Evolutionary conservation across 805 yeast genomes (phyloP).

Genomic region (Sungouiozyma intestinalis): DNA sequence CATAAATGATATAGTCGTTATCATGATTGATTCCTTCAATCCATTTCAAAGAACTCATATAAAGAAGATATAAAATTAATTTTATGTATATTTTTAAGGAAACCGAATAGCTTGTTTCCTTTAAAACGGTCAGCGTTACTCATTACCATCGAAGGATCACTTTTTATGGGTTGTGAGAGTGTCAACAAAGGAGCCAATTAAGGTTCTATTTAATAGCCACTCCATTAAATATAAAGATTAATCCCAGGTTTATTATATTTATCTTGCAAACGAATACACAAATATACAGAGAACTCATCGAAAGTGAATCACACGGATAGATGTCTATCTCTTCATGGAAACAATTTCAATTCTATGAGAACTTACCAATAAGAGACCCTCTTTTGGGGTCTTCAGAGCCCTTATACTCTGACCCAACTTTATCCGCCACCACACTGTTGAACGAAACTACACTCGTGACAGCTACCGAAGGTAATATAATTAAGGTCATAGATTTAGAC

Average conservation of each 20-base stretch:
- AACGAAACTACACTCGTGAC: slow-evolving; percentile 42
- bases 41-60: not conserved
- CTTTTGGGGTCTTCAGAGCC: slow-evolving; percentile 48
- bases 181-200: too few relatives aligned
- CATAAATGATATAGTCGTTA: not conserved
- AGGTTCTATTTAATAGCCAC: too few relatives aligned
- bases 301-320: not conserved
- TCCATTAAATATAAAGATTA: too few relatives aligned
- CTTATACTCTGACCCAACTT: slow-evolving; percentile 67
- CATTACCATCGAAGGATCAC: too few relatives aligned
- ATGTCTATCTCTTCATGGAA: slow-evolving; percentile 42
- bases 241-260: too few relatives aligned
- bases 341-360: slow-evolving; percentile 80
- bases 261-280: too few relatives aligned
- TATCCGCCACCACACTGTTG: slow-evolving; percentile 55
- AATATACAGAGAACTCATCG: too few relatives aligned
- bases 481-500: slow-evolving; percentile 45
- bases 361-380: slow-evolving; percentile 79
- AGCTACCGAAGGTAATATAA: slow-evolving; percentile 41
- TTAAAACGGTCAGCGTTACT: too few relatives aligned
- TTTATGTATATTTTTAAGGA: not conserved
- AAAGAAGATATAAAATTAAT: not conserved
- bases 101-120: too few relatives aligned
- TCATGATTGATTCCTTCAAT: not conserved
- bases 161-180: too few relatives aligned